Percentiles rank a stretch among this genome's conserved stretches.
phyloP scores from a whole-genome alignment of 176 grass and related monocot genomes.

The Triticum monococcum region DNA sequence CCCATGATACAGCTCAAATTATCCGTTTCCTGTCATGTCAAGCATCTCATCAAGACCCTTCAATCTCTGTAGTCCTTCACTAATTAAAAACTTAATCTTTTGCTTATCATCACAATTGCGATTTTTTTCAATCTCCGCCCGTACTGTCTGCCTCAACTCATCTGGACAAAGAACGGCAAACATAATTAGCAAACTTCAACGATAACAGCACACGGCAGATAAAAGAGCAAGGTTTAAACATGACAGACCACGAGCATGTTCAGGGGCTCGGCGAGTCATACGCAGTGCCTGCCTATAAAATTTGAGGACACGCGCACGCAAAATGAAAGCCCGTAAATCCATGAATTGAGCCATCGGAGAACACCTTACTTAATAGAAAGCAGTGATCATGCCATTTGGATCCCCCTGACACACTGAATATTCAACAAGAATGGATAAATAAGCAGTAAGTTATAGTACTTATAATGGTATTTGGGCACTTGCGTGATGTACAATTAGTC shows the following conservation, averaged over 20 bases:
- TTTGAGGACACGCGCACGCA: slow-evolving; percentile 67
- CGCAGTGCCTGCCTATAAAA: slow-evolving; percentile 75
- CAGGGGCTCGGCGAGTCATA: slow-evolving; percentile 51
- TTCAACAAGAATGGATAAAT: slow-evolving; percentile 3
- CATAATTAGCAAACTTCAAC: slow-evolving; percentile 14
- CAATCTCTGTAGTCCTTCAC: slow-evolving; percentile 80
- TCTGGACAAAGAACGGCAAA: slow-evolving; percentile 42
- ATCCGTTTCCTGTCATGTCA: slow-evolving; percentile 75
- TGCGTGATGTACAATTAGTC: background rate
- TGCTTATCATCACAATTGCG: slow-evolving; percentile 71
- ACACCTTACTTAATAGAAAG: slow-evolving; percentile 18
- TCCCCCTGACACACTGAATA: background rate
- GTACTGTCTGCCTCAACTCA: slow-evolving; percentile 68
- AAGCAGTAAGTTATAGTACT: background rate
- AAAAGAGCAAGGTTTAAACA: slow-evolving; percentile 4
- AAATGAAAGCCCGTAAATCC: slow-evolving; percentile 74
- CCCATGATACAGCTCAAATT: slow-evolving; percentile 24
- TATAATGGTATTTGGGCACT: background rate
- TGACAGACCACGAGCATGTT: slow-evolving; percentile 52
- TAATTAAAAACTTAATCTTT: slow-evolving; percentile 79
- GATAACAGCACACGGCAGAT: background rate
- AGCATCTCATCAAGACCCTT: slow-evolving; percentile 94
- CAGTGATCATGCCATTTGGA: slow-evolving; percentile 13
- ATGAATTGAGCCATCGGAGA: slow-evolving; percentile 53
- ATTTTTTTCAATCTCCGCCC: slow-evolving; percentile 88